Evolutionary conservation across 192 early-diverging fungal genomes (phyloP).

Genomic region (Glomus cerebriforme): DNA sequence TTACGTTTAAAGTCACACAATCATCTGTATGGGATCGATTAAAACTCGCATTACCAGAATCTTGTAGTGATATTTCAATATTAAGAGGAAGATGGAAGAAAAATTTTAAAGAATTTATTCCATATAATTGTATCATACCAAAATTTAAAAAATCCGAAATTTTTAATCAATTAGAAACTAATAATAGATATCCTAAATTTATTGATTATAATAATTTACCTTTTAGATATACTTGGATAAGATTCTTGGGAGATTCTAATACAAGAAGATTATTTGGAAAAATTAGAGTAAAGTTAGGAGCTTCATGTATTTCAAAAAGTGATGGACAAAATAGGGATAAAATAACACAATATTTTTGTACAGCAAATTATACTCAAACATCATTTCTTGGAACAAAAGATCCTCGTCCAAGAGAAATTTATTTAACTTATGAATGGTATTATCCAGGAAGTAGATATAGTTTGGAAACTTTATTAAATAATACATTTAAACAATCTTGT

Average conservation of each 20-base stretch:
- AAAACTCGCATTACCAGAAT: not conserved
- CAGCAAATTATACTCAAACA: not conserved
- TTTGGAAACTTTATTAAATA: not conserved
- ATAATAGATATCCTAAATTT: too few relatives aligned
- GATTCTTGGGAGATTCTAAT: not conserved
- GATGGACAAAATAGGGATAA: not conserved
- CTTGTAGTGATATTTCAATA: not conserved
- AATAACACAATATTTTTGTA: not conserved
- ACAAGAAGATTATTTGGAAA: not conserved
- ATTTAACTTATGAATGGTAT: conserved; percentile 4
- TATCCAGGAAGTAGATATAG: not conserved
- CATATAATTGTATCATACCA: not conserved
- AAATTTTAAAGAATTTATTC: not conserved
- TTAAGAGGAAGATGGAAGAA: not conserved
- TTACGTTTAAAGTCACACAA: not conserved
- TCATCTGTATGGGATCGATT: not conserved
- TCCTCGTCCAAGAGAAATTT: not conserved
- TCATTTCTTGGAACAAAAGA: not conserved
- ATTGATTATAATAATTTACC: not conserved
- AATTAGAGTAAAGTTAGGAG: not conserved
- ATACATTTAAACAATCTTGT: not conserved
- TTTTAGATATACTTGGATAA: not conserved
- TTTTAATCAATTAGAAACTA: too few relatives aligned
- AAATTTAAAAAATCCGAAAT: not conserved
- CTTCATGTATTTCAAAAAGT: not conserved